These are phyloP conservation scores for Neurospora sp. DNA, from an alignment of 495 filamentous ascomycete species.

Conservation along the genomic window DNA sequence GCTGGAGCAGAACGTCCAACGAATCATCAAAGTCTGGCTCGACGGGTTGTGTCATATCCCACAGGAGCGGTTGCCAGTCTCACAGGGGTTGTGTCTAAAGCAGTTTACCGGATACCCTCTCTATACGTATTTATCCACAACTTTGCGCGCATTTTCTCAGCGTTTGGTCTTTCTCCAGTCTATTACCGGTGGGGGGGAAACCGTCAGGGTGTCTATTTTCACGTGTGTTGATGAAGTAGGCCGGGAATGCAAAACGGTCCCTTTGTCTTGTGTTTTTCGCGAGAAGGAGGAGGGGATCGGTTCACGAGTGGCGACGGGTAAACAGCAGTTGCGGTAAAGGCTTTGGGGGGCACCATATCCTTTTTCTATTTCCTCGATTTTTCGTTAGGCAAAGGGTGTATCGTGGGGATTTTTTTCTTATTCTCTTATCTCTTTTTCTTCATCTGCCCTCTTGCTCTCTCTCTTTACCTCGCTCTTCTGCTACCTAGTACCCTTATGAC, in stretches of 20 bases:
- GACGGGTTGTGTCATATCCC: not conserved
- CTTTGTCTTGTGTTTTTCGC: conserved; percentile 3
- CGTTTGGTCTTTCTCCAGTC: conserved; percentile 2
- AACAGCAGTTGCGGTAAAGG: not conserved
- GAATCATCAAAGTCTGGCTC: not conserved
- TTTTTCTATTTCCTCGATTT: not conserved
- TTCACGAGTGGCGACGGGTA: not conserved
- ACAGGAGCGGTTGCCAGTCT: not conserved
- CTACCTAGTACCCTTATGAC: not conserved
- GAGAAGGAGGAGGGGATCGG: not conserved
- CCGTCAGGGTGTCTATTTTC: conserved; percentile 4
- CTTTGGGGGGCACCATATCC: not conserved
- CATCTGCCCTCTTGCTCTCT: not conserved
- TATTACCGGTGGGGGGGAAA: conserved; percentile 4
- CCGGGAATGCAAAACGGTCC: conserved; percentile 13
- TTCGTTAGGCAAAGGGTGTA: not conserved
- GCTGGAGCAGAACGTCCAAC: not conserved
- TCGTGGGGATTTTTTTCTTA: conserved; percentile 1
- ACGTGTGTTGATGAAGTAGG: conserved; percentile 13
- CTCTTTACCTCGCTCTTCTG: not conserved
- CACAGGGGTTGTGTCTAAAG: not conserved
- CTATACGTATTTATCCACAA: not conserved
- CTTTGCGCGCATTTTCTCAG: conserved; percentile 8
- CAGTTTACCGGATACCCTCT: not conserved
- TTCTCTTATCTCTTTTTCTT: conserved; percentile 6